These are phyloP conservation scores for Stromatinia cepivora DNA, from an alignment of 2,329 filamentous ascomycete genomes.

Conservation along the genomic window DNA sequence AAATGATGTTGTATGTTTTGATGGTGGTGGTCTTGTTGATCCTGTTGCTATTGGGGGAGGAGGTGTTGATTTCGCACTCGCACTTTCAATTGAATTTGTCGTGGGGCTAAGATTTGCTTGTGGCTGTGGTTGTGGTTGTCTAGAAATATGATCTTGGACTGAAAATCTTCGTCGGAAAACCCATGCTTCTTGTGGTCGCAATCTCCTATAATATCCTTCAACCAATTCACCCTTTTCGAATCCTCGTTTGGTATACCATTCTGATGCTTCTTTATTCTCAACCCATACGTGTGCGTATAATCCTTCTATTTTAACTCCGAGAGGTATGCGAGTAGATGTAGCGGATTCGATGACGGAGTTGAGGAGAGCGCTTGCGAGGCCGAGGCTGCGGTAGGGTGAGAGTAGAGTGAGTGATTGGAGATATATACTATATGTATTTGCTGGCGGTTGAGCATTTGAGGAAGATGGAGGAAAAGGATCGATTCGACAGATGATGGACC, in stretches of 20 bases:
- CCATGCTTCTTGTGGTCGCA: conserved; percentile 62
- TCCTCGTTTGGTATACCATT: conserved; percentile 61
- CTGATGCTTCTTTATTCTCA: conserved; percentile 61
- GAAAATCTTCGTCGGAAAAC: conserved; percentile 51
- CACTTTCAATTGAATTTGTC: conserved; percentile 56
- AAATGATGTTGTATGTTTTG: conserved; percentile 47
- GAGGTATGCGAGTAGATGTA: conserved; percentile 6
- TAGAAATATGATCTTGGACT: conserved; percentile 34
- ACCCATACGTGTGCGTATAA: conserved; percentile 70
- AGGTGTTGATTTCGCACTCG: conserved; percentile 37
- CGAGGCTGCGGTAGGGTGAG: conserved; percentile 61
- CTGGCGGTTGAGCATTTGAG: conserved; percentile 18
- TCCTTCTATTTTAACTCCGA: conserved; percentile 41
- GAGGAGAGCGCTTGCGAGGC: conserved; percentile 58
- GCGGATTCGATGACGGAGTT: conserved; percentile 37
- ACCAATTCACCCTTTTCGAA: conserved; percentile 52
- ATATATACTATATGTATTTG: conserved; percentile 54
- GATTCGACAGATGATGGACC: conserved; percentile 61
- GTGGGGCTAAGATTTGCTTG: conserved; percentile 51
- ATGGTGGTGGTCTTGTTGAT: neutral
- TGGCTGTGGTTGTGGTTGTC: conserved; percentile 35
- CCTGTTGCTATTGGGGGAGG: conserved; percentile 21
- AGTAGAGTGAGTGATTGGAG: conserved; percentile 64
- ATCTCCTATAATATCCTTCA: conserved; percentile 60
- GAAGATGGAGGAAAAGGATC: conserved; percentile 47